Evolutionary conservation across 495 filamentous ascomycete species (phyloP), one percentile per base, ranked within the genome.

Genomic region (Penicillium angulare): DNA sequence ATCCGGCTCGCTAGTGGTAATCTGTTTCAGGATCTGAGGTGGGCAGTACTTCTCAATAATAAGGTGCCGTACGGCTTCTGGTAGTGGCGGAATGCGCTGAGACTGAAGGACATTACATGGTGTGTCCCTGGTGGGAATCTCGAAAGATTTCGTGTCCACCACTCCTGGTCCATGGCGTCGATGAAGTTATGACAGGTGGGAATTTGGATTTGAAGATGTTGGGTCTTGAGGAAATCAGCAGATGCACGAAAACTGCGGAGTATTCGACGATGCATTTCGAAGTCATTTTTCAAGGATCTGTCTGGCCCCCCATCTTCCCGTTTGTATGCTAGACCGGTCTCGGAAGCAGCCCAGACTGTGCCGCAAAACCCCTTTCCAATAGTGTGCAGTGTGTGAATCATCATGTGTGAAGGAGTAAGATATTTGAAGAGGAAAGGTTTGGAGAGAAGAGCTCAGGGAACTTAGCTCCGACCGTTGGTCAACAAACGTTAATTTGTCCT

Each of bases 61-160:
- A 2, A 49, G 45, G 8, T 65, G 44, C 12, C 72, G 50, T 2
- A 53, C 50, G 3, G 15, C 9, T 18, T 55, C 32, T 5, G 56
- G 50, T 21, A 76, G 36, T 2, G 70, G 65, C 18, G 59, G 71
- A 47, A 75, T 76, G 9, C 70, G 56, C 35, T 76, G 55, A 7
- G 57, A 62, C 5, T 45, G 57, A 9, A 22, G 67, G 33, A 38
- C 53, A 58, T 40, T 69, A 54, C 73, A 78, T 17, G 66, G 60
- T 9, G 55, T 24, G 36, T 63, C 3, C 49, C 56, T 20, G 43
- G 13, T 7, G 67, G 69, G 41, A 72, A 73, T 15, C 27, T 49
- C 13, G 13, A n/a, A 13, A 60, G 51, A 15, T 67, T 66, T 2
- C 45, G 16, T 8, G 18, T 23, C 69, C 73, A 73, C 71, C 69